Base-by-base conservation (phyloP, 805 yeast genomes). In the Sungouiozyma ichnusensis region DNA sequence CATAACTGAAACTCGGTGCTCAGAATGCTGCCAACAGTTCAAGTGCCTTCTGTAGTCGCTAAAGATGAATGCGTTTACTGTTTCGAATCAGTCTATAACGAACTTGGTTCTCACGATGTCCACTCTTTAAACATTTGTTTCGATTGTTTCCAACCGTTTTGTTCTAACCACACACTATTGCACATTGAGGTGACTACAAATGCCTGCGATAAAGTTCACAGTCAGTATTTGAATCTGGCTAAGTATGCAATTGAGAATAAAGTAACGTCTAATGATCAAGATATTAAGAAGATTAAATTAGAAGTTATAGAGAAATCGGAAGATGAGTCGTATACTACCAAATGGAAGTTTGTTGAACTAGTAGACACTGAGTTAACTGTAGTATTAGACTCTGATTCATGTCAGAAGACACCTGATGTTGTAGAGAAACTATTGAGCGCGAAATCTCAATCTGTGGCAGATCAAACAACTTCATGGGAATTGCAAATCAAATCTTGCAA, bases 31-130 rank as follows among this genome's bases (percentile, higher is more conserved):
- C 29, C 29, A 3, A 37, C 36, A 8, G 35, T 47, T 15, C 42
- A 49, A 2, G 42, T 65, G 24, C 62, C 66, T 3, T 46, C 62
- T 18, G 66, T 70, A 2, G 76, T 88, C 15, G 79, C 77, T 54
- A 88, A 85, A 56, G 97, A 90, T 64, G 96, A 87, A 50, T 88
- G 97, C 57, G 82, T 83, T 66, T 90, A 75, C 63, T 81, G 88
- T 41, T 90, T 82, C 55, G 90, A 79, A 46, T 77, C 85, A 0
- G 74, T 85, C 3, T 63, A 65, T 40, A 74, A 72, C 38, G 48
- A 51, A 1, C 20, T 24, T 13, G 40, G 37, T 13, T 66, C 40
- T 64, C 70, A 40, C 63, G 31, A 5, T 8, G 31, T 36, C 11
- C 60, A 57, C 43, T 46, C 52, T 1, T 58, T 90, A 15, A 88